Percentiles rank a stretch among this genome's conserved stretches.
phyloP scores from a whole-genome alignment of 2,329 filamentous ascomycete species.

The Emydomyces testavorans region DNA sequence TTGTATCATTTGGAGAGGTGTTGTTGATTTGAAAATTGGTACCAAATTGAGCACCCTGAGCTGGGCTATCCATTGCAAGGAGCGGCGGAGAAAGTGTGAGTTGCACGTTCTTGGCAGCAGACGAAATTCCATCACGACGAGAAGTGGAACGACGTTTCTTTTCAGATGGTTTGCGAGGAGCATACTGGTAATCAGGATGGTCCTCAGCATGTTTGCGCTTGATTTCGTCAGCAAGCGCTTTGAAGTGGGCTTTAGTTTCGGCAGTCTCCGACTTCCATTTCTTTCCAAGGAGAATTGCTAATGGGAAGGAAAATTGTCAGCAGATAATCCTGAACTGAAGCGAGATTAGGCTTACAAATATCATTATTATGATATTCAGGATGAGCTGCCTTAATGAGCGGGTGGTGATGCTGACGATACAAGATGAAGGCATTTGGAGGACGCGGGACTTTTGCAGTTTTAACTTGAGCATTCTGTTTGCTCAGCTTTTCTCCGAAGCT shows the following conservation, averaged over 20 bases:
- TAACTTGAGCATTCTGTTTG: conserved; percentile 12
- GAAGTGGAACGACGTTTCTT: conserved; percentile 37
- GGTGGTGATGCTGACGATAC: conserved; percentile 34
- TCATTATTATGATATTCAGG: conserved; percentile 37
- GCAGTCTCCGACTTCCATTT: conserved; percentile 33
- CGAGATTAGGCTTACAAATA: conserved; percentile 32
- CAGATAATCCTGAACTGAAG: background rate
- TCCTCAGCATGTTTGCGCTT: conserved; percentile 32
- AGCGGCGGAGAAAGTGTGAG: background rate
- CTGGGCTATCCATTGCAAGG: background rate
- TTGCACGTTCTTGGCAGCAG: background rate
- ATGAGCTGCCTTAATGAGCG: conserved; percentile 28
- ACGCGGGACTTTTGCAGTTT: conserved; percentile 31
- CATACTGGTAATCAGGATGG: conserved; percentile 38
- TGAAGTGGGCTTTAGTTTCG: conserved; percentile 30
- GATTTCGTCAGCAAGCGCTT: conserved; percentile 28
- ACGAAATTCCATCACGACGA: conserved; percentile 16
- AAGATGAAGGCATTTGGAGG: conserved; percentile 39
- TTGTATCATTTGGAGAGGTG: background rate
- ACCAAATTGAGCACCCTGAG: background rate
- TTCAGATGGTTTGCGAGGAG: conserved; percentile 37
- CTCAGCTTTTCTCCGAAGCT: background rate
- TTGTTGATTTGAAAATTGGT: background rate
- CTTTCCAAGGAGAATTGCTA: conserved; percentile 33
- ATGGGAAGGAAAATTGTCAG: conserved; percentile 9